A percentile compares a stretch with the other conserved stretches of the same genome.
These are phyloP conservation scores for Aeminium ludgeri DNA, from an alignment of 495 filamentous ascomycete genomes.

Conservation along the genomic window DNA sequence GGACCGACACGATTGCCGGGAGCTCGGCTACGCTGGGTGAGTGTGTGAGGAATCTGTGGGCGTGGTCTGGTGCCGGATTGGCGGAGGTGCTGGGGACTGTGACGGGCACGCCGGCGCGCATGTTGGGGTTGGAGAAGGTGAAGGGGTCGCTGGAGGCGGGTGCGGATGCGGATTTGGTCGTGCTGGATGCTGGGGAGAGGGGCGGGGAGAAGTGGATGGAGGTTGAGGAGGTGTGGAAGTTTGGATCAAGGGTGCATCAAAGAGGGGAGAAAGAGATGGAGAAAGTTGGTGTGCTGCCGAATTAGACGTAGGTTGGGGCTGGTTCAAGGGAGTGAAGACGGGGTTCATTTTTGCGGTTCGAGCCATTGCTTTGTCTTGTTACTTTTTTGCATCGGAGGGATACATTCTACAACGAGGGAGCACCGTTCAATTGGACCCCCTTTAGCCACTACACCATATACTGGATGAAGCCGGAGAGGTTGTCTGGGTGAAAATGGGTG, in stretches of 20 bases:
- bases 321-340: no score
- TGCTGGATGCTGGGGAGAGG: constrained; percentile 40
- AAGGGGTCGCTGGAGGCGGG: constrained; percentile 53
- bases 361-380: no score
- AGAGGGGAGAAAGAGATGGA: neutral
- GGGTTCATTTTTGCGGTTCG: no score
- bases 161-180: constrained; percentile 66
- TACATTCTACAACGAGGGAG: no score
- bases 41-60: constrained; percentile 65
- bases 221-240: constrained; percentile 65
- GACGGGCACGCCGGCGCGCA: constrained; percentile 52
- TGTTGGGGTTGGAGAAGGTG: constrained; percentile 47
- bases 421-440: no score
- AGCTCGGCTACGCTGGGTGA: constrained; percentile 57
- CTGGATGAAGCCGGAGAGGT: no score
- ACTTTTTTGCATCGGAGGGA: no score
- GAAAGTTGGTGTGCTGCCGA: neutral
- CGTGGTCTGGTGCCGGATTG: constrained; percentile 47
- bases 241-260: constrained; percentile 29
- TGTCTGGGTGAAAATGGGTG: no score
- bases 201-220: constrained; percentile 33
- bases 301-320: no score
- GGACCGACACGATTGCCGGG: constrained; percentile 55
- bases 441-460: no score
- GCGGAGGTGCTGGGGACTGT: constrained; percentile 51